A percentile compares a stretch with the other conserved stretches of the same genome.
These are phyloP conservation scores for Globisporangium takayamanum DNA, from an alignment of 352 stramenopile species.

Conservation along the genomic window DNA sequence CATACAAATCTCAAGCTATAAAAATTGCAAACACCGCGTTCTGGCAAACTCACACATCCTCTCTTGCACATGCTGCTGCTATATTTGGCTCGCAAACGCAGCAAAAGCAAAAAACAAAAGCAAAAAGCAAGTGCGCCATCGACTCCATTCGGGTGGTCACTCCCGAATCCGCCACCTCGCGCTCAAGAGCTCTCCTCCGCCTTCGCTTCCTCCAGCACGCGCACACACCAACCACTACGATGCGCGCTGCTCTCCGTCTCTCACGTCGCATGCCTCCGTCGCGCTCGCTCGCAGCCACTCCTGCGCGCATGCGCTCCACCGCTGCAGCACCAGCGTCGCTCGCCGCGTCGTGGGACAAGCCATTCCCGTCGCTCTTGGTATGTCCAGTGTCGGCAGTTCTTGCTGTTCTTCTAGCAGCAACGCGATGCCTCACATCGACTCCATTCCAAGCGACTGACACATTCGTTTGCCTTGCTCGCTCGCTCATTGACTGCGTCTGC, in stretches of 20 bases:
- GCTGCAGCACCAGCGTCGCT: conserved; percentile 51
- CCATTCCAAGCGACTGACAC: neutral
- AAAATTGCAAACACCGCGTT: neutral
- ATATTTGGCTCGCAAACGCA: too few species aligned
- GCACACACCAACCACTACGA: conserved; percentile 5
- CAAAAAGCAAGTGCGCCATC: too few species aligned
- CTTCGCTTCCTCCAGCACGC: neutral
- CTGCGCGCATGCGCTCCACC: conserved; percentile 19
- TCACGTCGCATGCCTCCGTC: conserved; percentile 17
- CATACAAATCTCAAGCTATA: too few species aligned
- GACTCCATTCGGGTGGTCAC: conserved; percentile 6
- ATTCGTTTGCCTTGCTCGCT: neutral
- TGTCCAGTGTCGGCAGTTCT: conserved; percentile 7
- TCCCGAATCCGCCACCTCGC: conserved; percentile 11
- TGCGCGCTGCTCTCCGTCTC: conserved; percentile 28
- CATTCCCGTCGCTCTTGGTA: conserved; percentile 77
- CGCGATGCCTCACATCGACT: neutral
- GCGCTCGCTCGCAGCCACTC: conserved; percentile 1
- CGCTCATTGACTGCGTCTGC: neutral
- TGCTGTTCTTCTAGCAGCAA: too few species aligned
- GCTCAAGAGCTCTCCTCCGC: conserved; percentile 1
- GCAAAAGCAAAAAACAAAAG: too few species aligned
- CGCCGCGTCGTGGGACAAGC: conserved; percentile 59
- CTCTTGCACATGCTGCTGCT: neutral
- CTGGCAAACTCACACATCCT: neutral